Evolutionary conservation across 1,284 basidiomycete species (phyloP), one percentile per base, ranked within the genome.

Genomic region (Cystobasidium slooffiae): DNA sequence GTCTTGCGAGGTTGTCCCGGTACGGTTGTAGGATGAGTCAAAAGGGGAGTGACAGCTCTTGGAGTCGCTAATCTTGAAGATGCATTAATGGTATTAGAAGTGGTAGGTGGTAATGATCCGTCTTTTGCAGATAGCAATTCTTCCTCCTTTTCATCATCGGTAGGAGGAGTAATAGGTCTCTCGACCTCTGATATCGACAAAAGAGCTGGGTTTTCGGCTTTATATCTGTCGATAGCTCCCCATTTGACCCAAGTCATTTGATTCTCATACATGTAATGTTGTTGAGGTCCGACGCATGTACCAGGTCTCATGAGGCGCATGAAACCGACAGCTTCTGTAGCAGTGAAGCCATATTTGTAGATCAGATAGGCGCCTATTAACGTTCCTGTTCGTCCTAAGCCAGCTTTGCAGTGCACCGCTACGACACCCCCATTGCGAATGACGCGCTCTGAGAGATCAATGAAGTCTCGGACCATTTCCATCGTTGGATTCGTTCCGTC

Each of bases 331-430:
- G 91, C 95, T 84, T 99, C 97, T 72, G 90, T 89, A 0, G 96
- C 95, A n/a, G 94, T 94, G 81, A 99, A 99, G n/a, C 92, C 92
- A 80, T 98, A 95, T 84, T 97, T 97, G 92, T 97, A 99, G 78
- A 97, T 92, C 72, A 99, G 87, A 85, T 98, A 99, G 3, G 97
- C 97, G 63, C 94, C 94, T 76, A 99, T 96, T 75, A 99, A 85
- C 3, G 95, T 96, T 4, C 97, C 96, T 3, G 94, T 97, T 64
- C 94, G 87, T 24, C 94, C 94, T 22, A 97, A 86, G 24, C 94
- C 94, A 63, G 94, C 94, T 85, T 97, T 97, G 83, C 94, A 97
- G 89, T 97, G 82, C 62, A 81, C 84, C 1, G 80, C 80, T n/a
- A 81, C 79, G 12, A 79, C 79, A 6, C 79, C 80, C 55, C 59